Conservation (phyloP, 2,329 filamentous ascomycete genomes). For the Boeremia lycopersici region DNA sequence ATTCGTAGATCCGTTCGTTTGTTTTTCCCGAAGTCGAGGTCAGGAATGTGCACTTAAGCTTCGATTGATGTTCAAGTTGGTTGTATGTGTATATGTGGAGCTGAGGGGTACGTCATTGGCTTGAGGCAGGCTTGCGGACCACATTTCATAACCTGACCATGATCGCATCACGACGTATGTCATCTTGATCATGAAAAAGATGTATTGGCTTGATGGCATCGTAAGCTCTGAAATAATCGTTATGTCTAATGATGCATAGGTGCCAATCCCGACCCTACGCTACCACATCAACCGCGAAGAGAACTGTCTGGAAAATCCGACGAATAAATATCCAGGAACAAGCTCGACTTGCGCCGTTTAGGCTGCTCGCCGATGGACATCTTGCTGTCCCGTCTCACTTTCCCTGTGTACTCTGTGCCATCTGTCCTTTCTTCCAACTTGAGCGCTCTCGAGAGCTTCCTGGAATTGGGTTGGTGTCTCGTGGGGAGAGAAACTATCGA, state of each 20-base stretch:
- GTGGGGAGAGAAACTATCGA: not conserved
- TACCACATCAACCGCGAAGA: not conserved
- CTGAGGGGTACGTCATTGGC: slow-evolving; percentile 13
- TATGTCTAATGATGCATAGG: too few relatives aligned
- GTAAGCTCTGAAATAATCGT: too few relatives aligned
- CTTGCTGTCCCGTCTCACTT: slow-evolving; percentile 2
- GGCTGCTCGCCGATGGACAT: not conserved
- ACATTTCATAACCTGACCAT: not conserved
- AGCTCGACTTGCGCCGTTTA: slow-evolving; percentile 4
- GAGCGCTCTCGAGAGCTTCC: not conserved
- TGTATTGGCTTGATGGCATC: not conserved
- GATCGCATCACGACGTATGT: not conserved
- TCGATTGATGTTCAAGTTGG: not conserved
- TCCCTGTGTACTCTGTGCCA: not conserved
- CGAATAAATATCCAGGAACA: slow-evolving; percentile 6
- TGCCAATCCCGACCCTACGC: too few relatives aligned
- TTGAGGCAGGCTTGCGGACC: slow-evolving; percentile 6
- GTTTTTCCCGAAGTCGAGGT: not conserved
- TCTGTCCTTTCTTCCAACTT: not conserved
- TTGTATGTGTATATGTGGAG: slow-evolving; percentile 13
- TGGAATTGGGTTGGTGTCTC: not conserved
- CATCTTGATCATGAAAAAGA: not conserved
- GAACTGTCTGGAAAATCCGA: not conserved
- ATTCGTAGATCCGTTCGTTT: not conserved
- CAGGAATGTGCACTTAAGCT: not conserved